Percentiles rank a stretch among this genome's conserved stretches.
Conservation (phyloP, 352 stramenopile genomes). For the Pythium biforme region DNA sequence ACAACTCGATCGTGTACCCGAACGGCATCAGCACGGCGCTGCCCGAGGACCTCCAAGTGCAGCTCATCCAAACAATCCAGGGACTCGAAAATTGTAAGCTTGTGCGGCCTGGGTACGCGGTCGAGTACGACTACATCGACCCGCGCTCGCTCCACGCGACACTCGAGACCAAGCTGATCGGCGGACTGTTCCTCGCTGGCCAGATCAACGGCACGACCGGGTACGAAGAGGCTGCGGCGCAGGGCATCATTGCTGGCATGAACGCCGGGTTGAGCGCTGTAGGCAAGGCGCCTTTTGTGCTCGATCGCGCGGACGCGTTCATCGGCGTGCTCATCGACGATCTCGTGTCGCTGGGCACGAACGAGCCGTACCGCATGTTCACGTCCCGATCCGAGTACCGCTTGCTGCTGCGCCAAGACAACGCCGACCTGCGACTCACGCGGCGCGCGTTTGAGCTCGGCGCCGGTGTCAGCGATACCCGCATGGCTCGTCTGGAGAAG, state of each 20-base stretch:
- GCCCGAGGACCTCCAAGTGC: conserved; percentile 93
- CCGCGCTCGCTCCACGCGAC: conserved; percentile 91
- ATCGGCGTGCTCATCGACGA: conserved; percentile 99
- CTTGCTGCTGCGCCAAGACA: conserved; percentile 90
- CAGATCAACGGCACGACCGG: conserved; percentile 99
- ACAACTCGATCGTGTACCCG: conserved; percentile 97
- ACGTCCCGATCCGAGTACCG: conserved; percentile 95
- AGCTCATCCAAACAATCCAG: conserved; percentile 94
- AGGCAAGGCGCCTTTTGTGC: conserved; percentile 73
- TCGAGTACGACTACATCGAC: conserved; percentile 99
- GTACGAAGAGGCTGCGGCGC: conserved; percentile 98
- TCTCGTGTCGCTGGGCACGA: conserved; percentile 95
- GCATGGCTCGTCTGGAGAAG: conserved; percentile 80
- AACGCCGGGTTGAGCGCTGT: conserved; percentile 90
- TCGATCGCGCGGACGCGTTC: conserved; percentile 95
- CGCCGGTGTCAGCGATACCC: conserved; percentile 64
- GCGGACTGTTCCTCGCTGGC: conserved; percentile 93
- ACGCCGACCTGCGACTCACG: conserved; percentile 97
- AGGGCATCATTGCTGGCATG: conserved; percentile 96
- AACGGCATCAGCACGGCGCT: conserved; percentile 95
- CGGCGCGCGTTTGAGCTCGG: conserved; percentile 85
- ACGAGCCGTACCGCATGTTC: conserved; percentile 99
- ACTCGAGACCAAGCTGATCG: conserved; percentile 94
- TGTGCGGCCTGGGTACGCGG: conserved; percentile 96
- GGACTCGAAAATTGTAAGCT: conserved; percentile 96